Percentiles rank a stretch among this genome's conserved stretches.
phyloP scores from a whole-genome alignment of 2,329 filamentous ascomycete genomes.

The Lachnellula arida region DNA sequence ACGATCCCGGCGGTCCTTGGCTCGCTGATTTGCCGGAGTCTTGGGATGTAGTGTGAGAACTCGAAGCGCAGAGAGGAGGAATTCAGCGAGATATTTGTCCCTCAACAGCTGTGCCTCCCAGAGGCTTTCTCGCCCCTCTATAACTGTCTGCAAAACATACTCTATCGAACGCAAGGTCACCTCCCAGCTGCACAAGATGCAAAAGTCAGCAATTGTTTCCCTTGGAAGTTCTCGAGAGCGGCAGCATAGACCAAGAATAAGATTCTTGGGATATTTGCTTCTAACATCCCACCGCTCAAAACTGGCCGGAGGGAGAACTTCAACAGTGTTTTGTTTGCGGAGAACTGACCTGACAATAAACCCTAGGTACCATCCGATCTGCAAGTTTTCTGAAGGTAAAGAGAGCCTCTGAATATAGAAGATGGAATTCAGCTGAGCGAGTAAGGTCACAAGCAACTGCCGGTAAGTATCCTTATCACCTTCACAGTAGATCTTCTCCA shows the following conservation, averaged over 20 bases:
- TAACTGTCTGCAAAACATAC: slow-evolving; percentile 35
- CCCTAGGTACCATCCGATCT: slow-evolving; percentile 35
- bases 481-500: slow-evolving; percentile 39
- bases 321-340: no score
- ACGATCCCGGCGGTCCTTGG: slow-evolving; percentile 36
- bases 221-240: neutral
- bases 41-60: slow-evolving; percentile 38
- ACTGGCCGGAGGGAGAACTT: neutral
- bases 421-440: slow-evolving; percentile 37
- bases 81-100: slow-evolving; percentile 37
- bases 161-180: slow-evolving; percentile 36
- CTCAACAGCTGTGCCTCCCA: slow-evolving; percentile 26
- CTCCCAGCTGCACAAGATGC: slow-evolving; percentile 33
- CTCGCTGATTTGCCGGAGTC: slow-evolving; percentile 29
- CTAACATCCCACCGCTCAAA: no score
- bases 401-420: slow-evolving; percentile 39
- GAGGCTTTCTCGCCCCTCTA: slow-evolving; percentile 35
- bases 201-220: neutral
- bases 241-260: neutral
- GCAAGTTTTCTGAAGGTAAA: slow-evolving; percentile 34
- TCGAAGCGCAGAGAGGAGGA: slow-evolving; percentile 36
- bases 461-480: slow-evolving; percentile 34
- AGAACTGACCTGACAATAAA: slow-evolving; percentile 27
- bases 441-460: slow-evolving; percentile 33
- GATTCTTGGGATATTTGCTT: no score